These are phyloP conservation scores for Aspergillus biplanus DNA, from an alignment of 495 filamentous ascomycete genomes.

Conservation along the genomic window DNA sequence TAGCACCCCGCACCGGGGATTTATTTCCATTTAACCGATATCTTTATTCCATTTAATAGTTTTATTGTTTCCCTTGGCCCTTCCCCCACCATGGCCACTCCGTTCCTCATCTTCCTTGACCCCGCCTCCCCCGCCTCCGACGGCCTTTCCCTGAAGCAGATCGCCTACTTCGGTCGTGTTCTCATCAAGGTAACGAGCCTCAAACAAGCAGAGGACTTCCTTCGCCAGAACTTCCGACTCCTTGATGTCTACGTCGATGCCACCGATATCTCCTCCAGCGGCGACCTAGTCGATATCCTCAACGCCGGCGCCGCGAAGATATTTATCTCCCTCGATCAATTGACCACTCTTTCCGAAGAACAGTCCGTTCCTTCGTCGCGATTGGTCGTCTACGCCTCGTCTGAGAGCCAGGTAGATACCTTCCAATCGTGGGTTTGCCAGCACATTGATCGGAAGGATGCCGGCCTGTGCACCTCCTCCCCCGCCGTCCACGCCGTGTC, in stretches of 20 bases:
- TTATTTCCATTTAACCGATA: constrained; percentile 5
- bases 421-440: constrained; percentile 46
- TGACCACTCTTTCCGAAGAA: constrained; percentile 54
- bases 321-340: constrained; percentile 74
- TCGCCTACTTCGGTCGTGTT: constrained; percentile 78
- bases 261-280: constrained; percentile 63
- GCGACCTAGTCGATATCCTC: constrained; percentile 78
- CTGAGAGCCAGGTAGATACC: constrained; percentile 39
- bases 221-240: constrained; percentile 66
- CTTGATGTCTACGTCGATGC: constrained; percentile 78
- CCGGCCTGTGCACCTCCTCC: constrained; percentile 54
- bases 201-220: constrained; percentile 66
- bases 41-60: constrained; percentile 3
- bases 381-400: constrained; percentile 52
- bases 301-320: constrained; percentile 87
- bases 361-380: constrained; percentile 61
- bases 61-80: background rate
- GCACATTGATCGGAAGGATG: constrained; percentile 54
- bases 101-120: constrained; percentile 52
- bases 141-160: constrained; percentile 65
- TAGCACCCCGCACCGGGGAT: constrained; percentile 6
- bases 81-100: constrained; percentile 48
- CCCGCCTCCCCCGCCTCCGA: constrained; percentile 46
- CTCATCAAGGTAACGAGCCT: constrained; percentile 67
- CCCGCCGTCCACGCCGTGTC: constrained; percentile 55